These are phyloP conservation scores for Hortiboletus flavorubellus DNA, from an alignment of 768 basidiomycete species.

Conservation along the genomic window DNA sequence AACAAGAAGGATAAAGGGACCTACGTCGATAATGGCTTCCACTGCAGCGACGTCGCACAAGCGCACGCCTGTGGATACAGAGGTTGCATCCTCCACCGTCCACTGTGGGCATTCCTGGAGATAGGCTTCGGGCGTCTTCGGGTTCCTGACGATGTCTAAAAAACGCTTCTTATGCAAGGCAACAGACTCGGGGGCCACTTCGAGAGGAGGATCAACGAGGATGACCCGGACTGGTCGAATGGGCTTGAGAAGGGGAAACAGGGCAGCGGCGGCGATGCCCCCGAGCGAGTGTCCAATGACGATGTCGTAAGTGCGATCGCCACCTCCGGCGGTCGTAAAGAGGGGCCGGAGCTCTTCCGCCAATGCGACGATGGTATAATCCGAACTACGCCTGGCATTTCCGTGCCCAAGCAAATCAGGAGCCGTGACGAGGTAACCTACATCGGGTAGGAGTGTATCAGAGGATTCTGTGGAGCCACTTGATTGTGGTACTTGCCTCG, in stretches of 20 bases:
- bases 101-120: background rate
- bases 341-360: constrained; percentile 12
- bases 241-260: constrained; percentile 15
- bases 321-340: background rate
- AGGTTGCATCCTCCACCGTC: constrained; percentile 4
- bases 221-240: background rate
- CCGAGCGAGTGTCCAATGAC: constrained; percentile 24
- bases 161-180: background rate
- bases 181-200: background rate
- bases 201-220: constrained; percentile 21
- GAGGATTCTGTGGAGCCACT: background rate
- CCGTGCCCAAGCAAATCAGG: constrained; percentile 26
- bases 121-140: background rate
- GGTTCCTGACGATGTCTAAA: background rate
- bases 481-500: constrained; percentile 8
- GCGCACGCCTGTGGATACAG: background rate
- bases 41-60: constrained; percentile 8
- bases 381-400: background rate
- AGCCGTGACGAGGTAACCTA: constrained; percentile 25
- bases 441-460: background rate
- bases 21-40: constrained; percentile 15
- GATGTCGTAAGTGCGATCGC: constrained; percentile 4
- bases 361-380: constrained; percentile 14
- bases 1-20: background rate
- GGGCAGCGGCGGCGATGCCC: constrained; percentile 6